Conservation (phyloP, 208 protist species). For the Perkinsela sp. region DNA sequence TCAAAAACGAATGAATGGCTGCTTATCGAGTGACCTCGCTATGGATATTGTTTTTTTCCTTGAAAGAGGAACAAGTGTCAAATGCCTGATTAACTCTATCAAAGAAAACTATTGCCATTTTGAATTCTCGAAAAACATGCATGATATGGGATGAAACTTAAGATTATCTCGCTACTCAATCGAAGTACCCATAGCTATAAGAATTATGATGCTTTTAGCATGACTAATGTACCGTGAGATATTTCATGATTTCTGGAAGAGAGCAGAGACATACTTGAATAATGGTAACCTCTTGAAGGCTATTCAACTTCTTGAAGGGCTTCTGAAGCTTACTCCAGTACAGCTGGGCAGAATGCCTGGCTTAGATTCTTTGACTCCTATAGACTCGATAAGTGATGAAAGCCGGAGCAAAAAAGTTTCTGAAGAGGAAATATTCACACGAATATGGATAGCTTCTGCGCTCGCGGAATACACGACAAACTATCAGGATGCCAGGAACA, state of each 20-base stretch:
- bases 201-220: background rate
- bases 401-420: too few species aligned
- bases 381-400: too few species aligned
- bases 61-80: background rate
- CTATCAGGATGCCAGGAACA: background rate
- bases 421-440: background rate
- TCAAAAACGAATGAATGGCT: background rate
- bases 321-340: background rate
- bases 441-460: background rate
- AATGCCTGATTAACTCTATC: background rate
- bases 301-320: background rate
- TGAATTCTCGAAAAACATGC: background rate
- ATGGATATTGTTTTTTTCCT: background rate
- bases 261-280: background rate
- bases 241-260: background rate
- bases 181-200: too few species aligned
- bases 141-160: conserved; percentile 1
- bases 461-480: background rate
- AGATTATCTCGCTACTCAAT: too few species aligned
- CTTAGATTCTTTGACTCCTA: too few species aligned
- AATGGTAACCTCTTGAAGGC: background rate
- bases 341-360: too few species aligned
- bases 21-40: background rate
- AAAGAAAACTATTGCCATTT: background rate
- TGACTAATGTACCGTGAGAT: background rate